Percentiles rank a stretch among this genome's conserved stretches.
These are phyloP conservation scores for Digitaria exilis DNA, from an alignment of 202 grass and related monocot species.

Conservation along the genomic window DNA sequence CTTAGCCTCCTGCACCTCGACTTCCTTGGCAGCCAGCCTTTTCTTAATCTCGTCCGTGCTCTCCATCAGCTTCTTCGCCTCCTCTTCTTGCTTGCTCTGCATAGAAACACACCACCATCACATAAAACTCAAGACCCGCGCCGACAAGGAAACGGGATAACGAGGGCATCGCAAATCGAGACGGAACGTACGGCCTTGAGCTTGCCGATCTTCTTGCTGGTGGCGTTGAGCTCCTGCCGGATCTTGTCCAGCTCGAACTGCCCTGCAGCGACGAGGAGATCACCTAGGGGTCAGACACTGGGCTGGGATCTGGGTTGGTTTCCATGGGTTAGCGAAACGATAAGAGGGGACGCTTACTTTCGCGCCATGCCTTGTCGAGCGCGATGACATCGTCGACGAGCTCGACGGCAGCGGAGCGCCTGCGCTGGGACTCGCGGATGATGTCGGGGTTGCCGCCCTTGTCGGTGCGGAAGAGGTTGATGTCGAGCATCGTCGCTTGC, in stretches of 20 bases:
- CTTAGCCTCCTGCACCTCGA: conserved; percentile 90
- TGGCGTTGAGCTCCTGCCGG: conserved; percentile 69
- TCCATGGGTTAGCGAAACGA: background rate
- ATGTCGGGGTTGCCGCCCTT: conserved; percentile 75
- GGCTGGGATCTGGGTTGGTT: background rate
- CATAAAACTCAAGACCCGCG: background rate
- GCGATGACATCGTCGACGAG: conserved; percentile 86
- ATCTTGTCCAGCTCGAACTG: conserved; percentile 73
- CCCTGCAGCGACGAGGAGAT: conserved; percentile 32
- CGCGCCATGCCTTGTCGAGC: conserved; percentile 82
- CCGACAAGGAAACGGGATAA: background rate
- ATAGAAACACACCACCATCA: background rate
- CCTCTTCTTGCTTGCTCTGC: conserved; percentile 69
- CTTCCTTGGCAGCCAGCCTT: conserved; percentile 68
- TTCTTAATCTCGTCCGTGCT: conserved; percentile 88
- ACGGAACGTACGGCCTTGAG: conserved; percentile 61
- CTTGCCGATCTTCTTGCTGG: conserved; percentile 72
- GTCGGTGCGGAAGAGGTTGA: conserved; percentile 81
- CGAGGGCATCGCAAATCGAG: background rate
- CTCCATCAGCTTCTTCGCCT: conserved; percentile 68
- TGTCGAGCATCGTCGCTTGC: conserved; percentile 68
- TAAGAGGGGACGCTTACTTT: conserved; percentile 45
- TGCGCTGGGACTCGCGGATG: conserved; percentile 79
- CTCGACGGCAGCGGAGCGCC: conserved; percentile 56
- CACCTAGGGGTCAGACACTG: background rate